Percentiles rank a stretch among this genome's conserved stretches.
Evolutionary conservation across 768 basidiomycete genomes (phyloP).

Genomic region (Tulasnella sp.): DNA sequence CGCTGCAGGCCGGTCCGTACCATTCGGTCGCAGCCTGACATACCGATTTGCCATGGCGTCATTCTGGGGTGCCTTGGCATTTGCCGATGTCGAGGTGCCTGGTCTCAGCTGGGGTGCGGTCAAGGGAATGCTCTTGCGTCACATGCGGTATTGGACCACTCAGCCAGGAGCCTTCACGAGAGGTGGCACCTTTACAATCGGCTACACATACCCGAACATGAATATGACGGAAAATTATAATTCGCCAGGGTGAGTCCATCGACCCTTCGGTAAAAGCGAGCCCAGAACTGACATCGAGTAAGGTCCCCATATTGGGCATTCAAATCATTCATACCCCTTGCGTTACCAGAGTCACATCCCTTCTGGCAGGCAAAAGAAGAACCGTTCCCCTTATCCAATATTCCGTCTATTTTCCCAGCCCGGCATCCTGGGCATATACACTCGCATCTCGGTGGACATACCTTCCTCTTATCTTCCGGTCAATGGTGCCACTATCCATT

Average conservation of each 20-base stretch:
- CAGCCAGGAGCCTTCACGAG: constrained; percentile 35
- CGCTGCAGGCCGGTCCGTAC: constrained; percentile 49
- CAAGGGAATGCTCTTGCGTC: constrained; percentile 60
- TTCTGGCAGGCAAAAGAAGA: constrained; percentile 64
- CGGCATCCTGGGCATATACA: constrained; percentile 57
- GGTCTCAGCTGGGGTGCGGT: constrained; percentile 56
- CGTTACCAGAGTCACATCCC: constrained; percentile 51
- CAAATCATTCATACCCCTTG: constrained; percentile 57
- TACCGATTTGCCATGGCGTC: constrained; percentile 72
- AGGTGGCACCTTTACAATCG: constrained; percentile 61
- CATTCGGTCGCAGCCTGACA: constrained; percentile 63
- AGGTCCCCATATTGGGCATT: constrained; percentile 70
- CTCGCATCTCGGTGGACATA: constrained; percentile 48
- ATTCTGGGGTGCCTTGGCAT: constrained; percentile 63
- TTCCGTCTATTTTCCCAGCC: constrained; percentile 39
- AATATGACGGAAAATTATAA: constrained; percentile 50
- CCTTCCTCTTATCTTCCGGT: constrained; percentile 60
- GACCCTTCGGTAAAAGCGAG: not conserved
- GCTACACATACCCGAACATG: constrained; percentile 20
- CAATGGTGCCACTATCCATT: constrained; percentile 71
- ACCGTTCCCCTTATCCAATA: constrained; percentile 42
- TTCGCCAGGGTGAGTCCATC: constrained; percentile 37
- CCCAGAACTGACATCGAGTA: not conserved
- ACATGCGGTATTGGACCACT: constrained; percentile 57
- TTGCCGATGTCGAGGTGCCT: constrained; percentile 58